Percentiles rank a stretch among this genome's conserved stretches.
Evolutionary conservation across 495 filamentous ascomycete genomes (phyloP).

Genomic region (Sphaerosporella brunnea): DNA sequence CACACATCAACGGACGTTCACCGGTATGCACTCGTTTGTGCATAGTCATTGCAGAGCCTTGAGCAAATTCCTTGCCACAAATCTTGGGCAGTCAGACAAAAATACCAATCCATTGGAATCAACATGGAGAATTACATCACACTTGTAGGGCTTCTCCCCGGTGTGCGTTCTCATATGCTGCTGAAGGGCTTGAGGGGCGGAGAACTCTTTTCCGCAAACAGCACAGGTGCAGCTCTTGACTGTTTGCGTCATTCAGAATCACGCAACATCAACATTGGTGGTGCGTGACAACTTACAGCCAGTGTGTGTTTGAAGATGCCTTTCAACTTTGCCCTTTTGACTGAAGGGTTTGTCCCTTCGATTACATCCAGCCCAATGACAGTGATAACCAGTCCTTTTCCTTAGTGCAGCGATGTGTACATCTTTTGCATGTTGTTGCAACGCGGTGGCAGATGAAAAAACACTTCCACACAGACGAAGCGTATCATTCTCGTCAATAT

Average conservation of each 20-base stretch:
- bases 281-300: constrained; percentile 45
- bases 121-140: constrained; percentile 17
- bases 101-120: neutral
- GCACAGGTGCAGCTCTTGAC: constrained; percentile 41
- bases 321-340: constrained; percentile 42
- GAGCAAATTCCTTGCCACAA: constrained; percentile 25
- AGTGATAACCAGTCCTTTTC: constrained; percentile 31
- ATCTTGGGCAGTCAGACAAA: constrained; percentile 8
- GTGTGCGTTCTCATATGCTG: constrained; percentile 45
- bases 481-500: constrained; percentile 4
- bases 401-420: constrained; percentile 28
- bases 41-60: constrained; percentile 27
- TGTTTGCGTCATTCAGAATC: too few species aligned
- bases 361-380: constrained; percentile 33
- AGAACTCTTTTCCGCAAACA: constrained; percentile 38
- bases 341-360: constrained; percentile 32
- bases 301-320: constrained; percentile 46
- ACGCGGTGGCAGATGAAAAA: constrained; percentile 13
- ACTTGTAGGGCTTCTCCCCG: constrained; percentile 37
- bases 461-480: constrained; percentile 9
- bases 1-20: constrained; percentile 33
- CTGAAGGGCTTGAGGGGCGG: constrained; percentile 40
- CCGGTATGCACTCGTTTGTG: constrained; percentile 25
- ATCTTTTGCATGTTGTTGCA: constrained; percentile 31
- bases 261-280: too few species aligned